Evolutionary conservation across 2,329 filamentous ascomycete genomes (phyloP).

Genomic region (Thielaviopsis populi): DNA sequence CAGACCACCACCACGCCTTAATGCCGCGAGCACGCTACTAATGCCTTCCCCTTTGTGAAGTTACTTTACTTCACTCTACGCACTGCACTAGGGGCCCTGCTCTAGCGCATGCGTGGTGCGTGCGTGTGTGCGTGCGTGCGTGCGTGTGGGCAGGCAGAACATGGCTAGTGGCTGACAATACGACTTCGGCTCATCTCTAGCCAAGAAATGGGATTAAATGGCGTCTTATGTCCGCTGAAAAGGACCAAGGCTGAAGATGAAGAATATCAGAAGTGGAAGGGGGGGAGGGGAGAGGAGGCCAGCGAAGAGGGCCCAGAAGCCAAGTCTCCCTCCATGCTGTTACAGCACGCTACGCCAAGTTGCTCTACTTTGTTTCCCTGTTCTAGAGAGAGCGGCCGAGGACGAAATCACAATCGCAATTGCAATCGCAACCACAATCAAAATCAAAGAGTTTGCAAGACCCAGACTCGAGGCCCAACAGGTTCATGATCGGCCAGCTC

Average conservation of each 20-base stretch:
- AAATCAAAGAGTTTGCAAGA: no score
- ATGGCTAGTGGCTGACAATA: neutral
- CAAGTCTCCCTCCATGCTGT: neutral
- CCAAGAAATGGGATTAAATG: conserved; percentile 4
- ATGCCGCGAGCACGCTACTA: no score
- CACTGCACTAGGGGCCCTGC: no score
- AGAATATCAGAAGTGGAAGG: neutral
- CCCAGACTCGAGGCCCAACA: no score
- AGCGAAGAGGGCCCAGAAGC: neutral
- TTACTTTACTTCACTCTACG: no score
- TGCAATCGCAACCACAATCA: no score
- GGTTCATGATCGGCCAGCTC: neutral
- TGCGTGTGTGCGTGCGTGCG: no score
- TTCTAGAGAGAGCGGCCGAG: neutral
- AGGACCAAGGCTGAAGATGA: neutral
- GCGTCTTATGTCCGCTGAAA: neutral
- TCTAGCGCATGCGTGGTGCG: no score
- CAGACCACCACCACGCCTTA: no score
- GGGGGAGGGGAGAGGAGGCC: neutral
- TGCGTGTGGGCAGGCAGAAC: neutral
- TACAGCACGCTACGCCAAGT: neutral
- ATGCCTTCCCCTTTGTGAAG: no score
- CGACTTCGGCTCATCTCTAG: neutral
- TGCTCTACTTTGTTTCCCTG: neutral
- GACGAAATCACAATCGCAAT: no score